phyloP scores from a whole-genome alignment of 148 eudicot genomes.

The Heliosperma pusillum region DNA sequence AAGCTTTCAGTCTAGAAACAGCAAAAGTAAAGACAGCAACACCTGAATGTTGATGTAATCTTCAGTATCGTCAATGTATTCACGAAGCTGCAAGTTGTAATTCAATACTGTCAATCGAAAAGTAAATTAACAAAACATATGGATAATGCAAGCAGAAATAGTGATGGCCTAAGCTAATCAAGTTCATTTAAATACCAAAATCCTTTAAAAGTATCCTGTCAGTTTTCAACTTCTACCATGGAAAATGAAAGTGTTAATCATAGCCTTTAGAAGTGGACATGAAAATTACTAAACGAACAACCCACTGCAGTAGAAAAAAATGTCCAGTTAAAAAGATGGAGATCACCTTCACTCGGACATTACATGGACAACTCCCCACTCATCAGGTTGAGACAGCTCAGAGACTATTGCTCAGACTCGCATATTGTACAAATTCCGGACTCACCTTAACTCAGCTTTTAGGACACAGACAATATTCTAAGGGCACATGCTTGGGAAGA shows the following conservation, averaged over 20 bases:
- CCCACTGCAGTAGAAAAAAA: not conserved
- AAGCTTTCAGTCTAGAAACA: not conserved
- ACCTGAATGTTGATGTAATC: constrained; percentile 83
- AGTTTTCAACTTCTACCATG: not conserved
- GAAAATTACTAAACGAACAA: not conserved
- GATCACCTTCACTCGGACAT: not conserved
- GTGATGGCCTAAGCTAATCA: not conserved
- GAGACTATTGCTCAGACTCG: no score
- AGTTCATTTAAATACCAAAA: not conserved
- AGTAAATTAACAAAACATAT: not conserved
- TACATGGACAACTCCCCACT: no score
- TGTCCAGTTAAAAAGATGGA: not conserved
- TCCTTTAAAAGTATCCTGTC: not conserved
- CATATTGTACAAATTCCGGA: no score
- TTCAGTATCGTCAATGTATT: constrained; percentile 74
- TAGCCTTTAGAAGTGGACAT: not conserved
- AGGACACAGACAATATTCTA: not conserved
- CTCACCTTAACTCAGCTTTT: not conserved
- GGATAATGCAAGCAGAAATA: not conserved
- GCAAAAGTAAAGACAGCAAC: not conserved
- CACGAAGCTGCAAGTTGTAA: constrained; percentile 60
- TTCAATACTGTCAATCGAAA: not conserved
- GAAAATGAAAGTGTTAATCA: not conserved
- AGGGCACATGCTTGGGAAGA: not conserved
- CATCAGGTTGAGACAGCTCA: not conserved